Evolutionary conservation across 805 yeast genomes (phyloP).

Genomic region (Priceomyces melissophilus): DNA sequence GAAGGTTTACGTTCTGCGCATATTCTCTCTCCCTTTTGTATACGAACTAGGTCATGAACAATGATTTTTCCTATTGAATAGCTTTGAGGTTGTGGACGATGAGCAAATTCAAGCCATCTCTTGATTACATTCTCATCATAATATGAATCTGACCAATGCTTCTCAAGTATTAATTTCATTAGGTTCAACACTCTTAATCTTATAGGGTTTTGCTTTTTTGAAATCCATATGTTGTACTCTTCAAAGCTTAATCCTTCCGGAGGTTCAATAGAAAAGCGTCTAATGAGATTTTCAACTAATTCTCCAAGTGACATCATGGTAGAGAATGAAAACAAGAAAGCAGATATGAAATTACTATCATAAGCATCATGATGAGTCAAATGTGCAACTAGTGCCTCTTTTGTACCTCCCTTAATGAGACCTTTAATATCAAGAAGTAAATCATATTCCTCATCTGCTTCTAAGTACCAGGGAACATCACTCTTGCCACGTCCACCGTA

Average conservation of each 20-base stretch:
- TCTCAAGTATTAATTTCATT: slow-evolving; percentile 62
- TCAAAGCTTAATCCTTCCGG: slow-evolving; percentile 86
- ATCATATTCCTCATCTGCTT: slow-evolving; percentile 60
- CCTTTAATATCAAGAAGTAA: slow-evolving; percentile 62
- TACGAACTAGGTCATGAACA: slow-evolving; percentile 17
- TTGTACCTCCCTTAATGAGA: slow-evolving; percentile 77
- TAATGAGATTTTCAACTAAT: slow-evolving; percentile 55
- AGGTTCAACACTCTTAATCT: slow-evolving; percentile 62
- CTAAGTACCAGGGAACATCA: slow-evolving; percentile 69
- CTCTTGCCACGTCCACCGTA: slow-evolving; percentile 33
- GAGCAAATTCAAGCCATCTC: slow-evolving; percentile 32
- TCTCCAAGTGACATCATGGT: slow-evolving; percentile 69
- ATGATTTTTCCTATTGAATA: slow-evolving; percentile 28
- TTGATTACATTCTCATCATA: slow-evolving; percentile 41
- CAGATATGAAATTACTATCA: slow-evolving; percentile 61
- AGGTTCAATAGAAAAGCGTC: slow-evolving; percentile 67
- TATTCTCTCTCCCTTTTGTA: slow-evolving; percentile 29
- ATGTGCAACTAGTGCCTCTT: slow-evolving; percentile 73
- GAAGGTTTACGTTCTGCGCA: slow-evolving; percentile 26
- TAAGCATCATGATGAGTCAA: slow-evolving; percentile 68
- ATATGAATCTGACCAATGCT: slow-evolving; percentile 67
- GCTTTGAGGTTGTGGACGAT: slow-evolving; percentile 18
- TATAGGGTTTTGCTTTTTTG: slow-evolving; percentile 64
- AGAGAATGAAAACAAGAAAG: slow-evolving; percentile 71
- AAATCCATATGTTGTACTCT: slow-evolving; percentile 75